Evolutionary conservation across 176 grass and related monocot genomes (phyloP).

Genomic region (Themeda triandra): DNA sequence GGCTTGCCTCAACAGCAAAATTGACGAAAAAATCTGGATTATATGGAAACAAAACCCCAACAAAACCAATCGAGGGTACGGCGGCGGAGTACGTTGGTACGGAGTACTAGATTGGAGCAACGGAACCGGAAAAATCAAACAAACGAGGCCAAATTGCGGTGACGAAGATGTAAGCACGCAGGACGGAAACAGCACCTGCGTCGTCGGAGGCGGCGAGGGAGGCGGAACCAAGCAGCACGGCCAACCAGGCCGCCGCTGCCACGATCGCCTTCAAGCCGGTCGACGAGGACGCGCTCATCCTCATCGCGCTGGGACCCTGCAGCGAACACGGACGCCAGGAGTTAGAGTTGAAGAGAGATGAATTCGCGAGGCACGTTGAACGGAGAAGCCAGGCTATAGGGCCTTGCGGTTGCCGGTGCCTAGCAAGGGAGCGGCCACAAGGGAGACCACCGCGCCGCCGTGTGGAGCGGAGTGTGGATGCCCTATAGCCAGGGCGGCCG

Average conservation of each 20-base stretch:
- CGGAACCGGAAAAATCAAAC: neutral
- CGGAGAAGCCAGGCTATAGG: neutral
- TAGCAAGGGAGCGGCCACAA: neutral
- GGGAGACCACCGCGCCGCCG: neutral
- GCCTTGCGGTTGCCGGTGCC: neutral
- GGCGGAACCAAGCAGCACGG: slow-evolving; percentile 13
- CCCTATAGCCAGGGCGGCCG: neutral
- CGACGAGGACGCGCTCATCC: neutral
- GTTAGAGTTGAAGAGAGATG: neutral
- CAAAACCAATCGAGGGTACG: neutral
- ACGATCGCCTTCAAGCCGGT: neutral
- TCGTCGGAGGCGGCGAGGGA: neutral
- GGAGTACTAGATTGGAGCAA: neutral
- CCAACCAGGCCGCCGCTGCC: neutral
- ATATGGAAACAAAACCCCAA: neutral
- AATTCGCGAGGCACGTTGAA: neutral
- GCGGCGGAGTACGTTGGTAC: neutral
- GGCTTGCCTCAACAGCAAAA: neutral
- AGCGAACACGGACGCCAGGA: neutral
- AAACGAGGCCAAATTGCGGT: neutral
- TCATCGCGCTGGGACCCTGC: slow-evolving; percentile 8
- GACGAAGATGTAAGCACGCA: neutral
- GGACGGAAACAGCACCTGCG: slow-evolving; percentile 1
- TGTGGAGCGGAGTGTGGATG: neutral
- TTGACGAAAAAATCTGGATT: neutral